Percentiles rank a stretch among this genome's conserved stretches.
Evolutionary conservation across 352 stramenopile genomes (phyloP).

Genomic region (Globisporangium mamillatum): DNA sequence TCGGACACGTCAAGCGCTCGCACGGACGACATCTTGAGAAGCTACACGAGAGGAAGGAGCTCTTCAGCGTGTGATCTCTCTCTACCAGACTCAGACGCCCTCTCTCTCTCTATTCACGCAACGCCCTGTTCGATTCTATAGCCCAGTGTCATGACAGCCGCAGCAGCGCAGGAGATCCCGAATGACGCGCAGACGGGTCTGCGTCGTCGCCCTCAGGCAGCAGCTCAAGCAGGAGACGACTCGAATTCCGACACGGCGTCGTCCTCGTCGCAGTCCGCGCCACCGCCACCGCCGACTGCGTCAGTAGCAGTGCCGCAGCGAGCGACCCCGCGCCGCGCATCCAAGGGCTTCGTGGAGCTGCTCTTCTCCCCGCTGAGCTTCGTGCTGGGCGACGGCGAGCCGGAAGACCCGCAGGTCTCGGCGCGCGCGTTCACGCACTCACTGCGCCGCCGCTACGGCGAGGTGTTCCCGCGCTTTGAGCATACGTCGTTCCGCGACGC

Average conservation of each 20-base stretch:
- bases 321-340: neutral
- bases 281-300: neutral
- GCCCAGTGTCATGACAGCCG: slow-evolving; percentile 12
- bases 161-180: slow-evolving; percentile 5
- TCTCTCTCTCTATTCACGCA: neutral
- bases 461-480: slow-evolving; percentile 68
- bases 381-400: slow-evolving; percentile 66
- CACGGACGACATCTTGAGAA: neutral
- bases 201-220: slow-evolving; percentile 30
- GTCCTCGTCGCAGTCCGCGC: slow-evolving; percentile 13
- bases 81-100: neutral
- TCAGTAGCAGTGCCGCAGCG: neutral
- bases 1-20: neutral
- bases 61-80: neutral
- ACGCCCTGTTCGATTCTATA: neutral
- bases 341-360: slow-evolving; percentile 72
- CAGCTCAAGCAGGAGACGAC: slow-evolving; percentile 8
- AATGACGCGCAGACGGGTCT: slow-evolving; percentile 18
- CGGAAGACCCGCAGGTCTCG: slow-evolving; percentile 56
- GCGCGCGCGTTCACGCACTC: slow-evolving; percentile 56
- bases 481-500: slow-evolving; percentile 81
- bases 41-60: neutral
- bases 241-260: slow-evolving; percentile 15
- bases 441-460: slow-evolving; percentile 55
- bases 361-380: slow-evolving; percentile 74